phyloP scores from a whole-genome alignment of 2,329 filamentous ascomycete genomes.

The Cordyceps militaris region DNA sequence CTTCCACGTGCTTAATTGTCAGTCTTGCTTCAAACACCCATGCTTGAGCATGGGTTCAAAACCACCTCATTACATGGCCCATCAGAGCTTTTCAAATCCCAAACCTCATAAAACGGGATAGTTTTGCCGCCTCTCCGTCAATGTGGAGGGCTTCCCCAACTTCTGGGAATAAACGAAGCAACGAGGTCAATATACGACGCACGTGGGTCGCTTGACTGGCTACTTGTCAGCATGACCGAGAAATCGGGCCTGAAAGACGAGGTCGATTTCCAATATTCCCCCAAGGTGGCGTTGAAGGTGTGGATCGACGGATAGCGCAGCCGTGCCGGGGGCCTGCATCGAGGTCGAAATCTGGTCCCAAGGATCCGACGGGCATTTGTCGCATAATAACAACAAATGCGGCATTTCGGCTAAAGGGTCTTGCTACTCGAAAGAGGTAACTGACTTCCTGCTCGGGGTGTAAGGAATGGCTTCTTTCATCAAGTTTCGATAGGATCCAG shows the following conservation, averaged over 20 bases:
- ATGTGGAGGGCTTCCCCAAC: not conserved
- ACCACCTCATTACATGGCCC: too few species aligned
- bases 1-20: not conserved
- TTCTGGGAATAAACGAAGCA: not conserved
- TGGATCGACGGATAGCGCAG: not conserved
- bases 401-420: not conserved
- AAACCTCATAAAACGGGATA: too few species aligned
- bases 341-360: not conserved
- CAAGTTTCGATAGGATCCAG: not conserved
- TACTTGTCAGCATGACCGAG: not conserved
- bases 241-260: not conserved
- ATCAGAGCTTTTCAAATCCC: too few species aligned
- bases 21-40: too few species aligned
- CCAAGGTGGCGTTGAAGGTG: not conserved
- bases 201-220: not conserved
- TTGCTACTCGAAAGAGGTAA: not conserved
- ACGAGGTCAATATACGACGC: not conserved
- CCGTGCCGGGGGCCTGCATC: not conserved
- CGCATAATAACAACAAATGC: slow-evolving; percentile 13
- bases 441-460: not conserved
- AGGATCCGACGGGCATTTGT: not conserved
- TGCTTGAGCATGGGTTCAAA: too few species aligned
- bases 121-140: too few species aligned
- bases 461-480: not conserved
- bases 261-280: not conserved